phyloP scores from a whole-genome alignment of 371 early-diverging fungal species.

The Dipsacomyces acuminosporus region DNA sequence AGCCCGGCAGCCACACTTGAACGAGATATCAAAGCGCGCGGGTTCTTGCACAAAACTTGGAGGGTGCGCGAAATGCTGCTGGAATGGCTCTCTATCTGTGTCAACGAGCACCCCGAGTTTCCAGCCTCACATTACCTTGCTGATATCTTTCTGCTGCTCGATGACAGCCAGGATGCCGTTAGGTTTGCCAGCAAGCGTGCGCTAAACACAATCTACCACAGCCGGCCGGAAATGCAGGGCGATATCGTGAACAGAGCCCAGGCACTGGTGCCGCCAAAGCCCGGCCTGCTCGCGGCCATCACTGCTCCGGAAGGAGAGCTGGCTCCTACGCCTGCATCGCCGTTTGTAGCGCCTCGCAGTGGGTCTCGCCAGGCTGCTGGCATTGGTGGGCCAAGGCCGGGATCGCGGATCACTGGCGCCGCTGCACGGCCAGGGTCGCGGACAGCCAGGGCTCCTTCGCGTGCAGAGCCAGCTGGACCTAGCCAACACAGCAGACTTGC shows the following conservation, averaged over 20 bases:
- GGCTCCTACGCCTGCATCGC: slow-evolving; percentile 25
- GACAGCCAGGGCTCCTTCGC: slow-evolving; percentile 1
- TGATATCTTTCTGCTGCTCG: slow-evolving; percentile 29
- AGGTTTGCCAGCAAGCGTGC: slow-evolving; percentile 43
- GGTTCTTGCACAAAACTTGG: slow-evolving; percentile 46
- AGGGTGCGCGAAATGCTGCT: slow-evolving; percentile 48
- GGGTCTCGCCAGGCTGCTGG: slow-evolving; percentile 29
- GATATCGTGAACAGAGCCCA: slow-evolving; percentile 24
- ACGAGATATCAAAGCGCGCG: slow-evolving; percentile 38
- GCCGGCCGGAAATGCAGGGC: slow-evolving; percentile 35
- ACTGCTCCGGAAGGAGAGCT: slow-evolving; percentile 37
- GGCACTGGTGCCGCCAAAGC: slow-evolving; percentile 11
- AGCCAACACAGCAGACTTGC: background rate
- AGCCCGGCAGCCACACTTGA: slow-evolving; percentile 28
- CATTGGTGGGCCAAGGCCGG: slow-evolving; percentile 16
- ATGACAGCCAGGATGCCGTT: slow-evolving; percentile 48
- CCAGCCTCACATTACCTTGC: slow-evolving; percentile 30
- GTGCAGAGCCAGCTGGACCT: background rate
- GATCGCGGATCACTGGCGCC: slow-evolving; percentile 24
- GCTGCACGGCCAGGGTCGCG: slow-evolving; percentile 27
- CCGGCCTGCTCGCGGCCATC: slow-evolving; percentile 23
- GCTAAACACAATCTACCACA: slow-evolving; percentile 42
- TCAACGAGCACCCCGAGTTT: slow-evolving; percentile 34
- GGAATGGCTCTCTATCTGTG: slow-evolving; percentile 40
- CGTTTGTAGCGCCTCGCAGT: slow-evolving; percentile 33